Evolutionary conservation across 2,329 filamentous ascomycete species (phyloP), one percentile per base, ranked within the genome.

Genomic region (Exophiala lecanii-corni): DNA sequence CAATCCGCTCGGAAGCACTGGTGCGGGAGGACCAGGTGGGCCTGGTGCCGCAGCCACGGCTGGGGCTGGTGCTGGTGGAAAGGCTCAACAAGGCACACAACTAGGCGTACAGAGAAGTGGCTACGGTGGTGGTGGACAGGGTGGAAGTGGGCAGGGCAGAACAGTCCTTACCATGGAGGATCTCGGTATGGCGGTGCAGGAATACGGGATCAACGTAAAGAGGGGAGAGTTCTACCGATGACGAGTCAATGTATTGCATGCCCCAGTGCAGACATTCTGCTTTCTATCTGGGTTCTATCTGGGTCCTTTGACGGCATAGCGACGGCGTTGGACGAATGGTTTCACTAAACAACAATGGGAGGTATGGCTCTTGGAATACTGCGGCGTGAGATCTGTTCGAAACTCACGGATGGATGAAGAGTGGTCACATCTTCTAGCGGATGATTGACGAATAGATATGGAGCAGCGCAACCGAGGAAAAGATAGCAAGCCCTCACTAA

Each of bases 111-210:
- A 89, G 69, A 71, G 86, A 38, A 79, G 85, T 17, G 86, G 86
- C 1, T 91, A 82, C 59, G 88, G 87, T 12, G 92, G 91, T 51
- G 91, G 91, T 55, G 89, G 89, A 0, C 86, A 89, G 59, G 89
- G 89, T 19, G 86, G 87, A 1, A 86, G 82, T 42, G 66, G 66
- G 5, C 87, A 94, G 69, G 94, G 94, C 52, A 77, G 89, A 51
- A 96, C 92, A 13, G 91, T 98, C 42, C 73, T 98, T 50, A 97
- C 92, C 1, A 97, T 98, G 92, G 92, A 98, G 68, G 92, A 98
- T 64, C 66, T 98, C 57, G 92, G 92, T 12, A 97, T 97, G 89
- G 92, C 92, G 1, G 91, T 97, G 20, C 86, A 86, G 21, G 92
- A 98, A 72, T 98, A 97, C 62, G 92, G 92, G 1, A 89, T 98